Conservation (phyloP, 345 rosid genomes). For the Eucalyptus melliodora region DNA sequence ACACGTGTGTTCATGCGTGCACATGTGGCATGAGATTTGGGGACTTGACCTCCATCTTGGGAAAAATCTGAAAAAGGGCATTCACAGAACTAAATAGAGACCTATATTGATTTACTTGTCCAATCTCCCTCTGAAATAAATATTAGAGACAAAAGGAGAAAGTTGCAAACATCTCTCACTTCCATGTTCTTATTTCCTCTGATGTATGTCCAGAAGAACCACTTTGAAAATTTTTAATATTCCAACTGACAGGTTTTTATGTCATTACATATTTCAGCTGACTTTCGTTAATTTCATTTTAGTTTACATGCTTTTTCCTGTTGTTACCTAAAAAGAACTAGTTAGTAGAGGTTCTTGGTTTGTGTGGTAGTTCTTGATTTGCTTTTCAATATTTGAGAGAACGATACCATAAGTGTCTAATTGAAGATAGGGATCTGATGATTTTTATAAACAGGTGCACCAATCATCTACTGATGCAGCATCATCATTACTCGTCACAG, state of each 20-base stretch:
- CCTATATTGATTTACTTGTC: neutral
- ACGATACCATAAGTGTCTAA: neutral
- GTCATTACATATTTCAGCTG: neutral
- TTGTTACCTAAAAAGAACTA: neutral
- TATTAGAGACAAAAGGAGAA: neutral
- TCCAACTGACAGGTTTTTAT: neutral
- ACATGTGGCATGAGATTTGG: neutral
- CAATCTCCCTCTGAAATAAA: neutral
- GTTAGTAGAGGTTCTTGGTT: neutral
- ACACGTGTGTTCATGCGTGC: neutral
- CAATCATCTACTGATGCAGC: constrained; percentile 97
- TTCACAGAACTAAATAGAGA: neutral
- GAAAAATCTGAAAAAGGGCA: neutral
- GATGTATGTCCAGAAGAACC: neutral
- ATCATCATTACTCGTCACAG: constrained; percentile 84
- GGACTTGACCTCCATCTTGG: neutral
- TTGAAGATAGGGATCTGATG: neutral
- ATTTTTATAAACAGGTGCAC: constrained; percentile 48
- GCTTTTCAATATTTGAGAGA: neutral
- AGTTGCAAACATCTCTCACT: neutral
- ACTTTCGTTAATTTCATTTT: neutral
- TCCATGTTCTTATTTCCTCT: neutral
- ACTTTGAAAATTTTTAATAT: neutral
- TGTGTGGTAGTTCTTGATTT: neutral
- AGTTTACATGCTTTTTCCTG: neutral